Base-by-base conservation (phyloP, 2,329 filamentous ascomycete species). In the Lasiodiplodia theobromae region DNA sequence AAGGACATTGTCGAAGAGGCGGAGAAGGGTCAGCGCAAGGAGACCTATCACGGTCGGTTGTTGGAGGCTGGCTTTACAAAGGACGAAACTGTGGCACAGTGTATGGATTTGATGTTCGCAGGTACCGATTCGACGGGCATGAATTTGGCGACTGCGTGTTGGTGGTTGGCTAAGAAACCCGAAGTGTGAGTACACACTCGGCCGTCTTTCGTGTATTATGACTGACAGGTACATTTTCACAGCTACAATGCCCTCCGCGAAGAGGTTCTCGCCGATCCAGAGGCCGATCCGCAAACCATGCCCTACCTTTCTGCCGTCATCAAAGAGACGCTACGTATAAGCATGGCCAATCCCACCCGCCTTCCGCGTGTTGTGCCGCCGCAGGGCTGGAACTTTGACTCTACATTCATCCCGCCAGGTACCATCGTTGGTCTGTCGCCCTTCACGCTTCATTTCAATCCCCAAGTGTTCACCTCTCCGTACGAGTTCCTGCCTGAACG, bases 21-120 rank as follows among this genome's bases (percentile, higher is more conserved):
- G 52, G 57, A 69, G 37, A 68, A 70, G 7, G 72, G 74, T 28
- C 77, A 77, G 8, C 60, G 16, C 47, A 79, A 80, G 52, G 76
- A 75, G 5, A 86, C 80, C 5, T 87, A 86, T 70, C 84, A 85
- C 44, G 81, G 80, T 3, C 80, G 85, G 4, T 74, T 87, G 44
- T 73, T 86, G 23, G 79, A 79, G 52, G 76, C 79, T 8, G 82
- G 83, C 0, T 74, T 87, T 34, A 78, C 79, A 3, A 72, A 73
- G 11, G 72, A 77, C 4, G 85, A 87, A 72, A 79, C 83, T 7
- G 81, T 79, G 52, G 81, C 83, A 0, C 85, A 88, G 71, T 82
- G 84, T 70, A 86, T 87, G 71, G 86, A 87, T 71, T 73, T 87
- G 3, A 81, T 85, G 31, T 87, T 66, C 23, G 63, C 63, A 37